These are phyloP conservation scores for Malus hybrid DNA, from an alignment of 331 rosid species.

Conservation along the genomic window DNA sequence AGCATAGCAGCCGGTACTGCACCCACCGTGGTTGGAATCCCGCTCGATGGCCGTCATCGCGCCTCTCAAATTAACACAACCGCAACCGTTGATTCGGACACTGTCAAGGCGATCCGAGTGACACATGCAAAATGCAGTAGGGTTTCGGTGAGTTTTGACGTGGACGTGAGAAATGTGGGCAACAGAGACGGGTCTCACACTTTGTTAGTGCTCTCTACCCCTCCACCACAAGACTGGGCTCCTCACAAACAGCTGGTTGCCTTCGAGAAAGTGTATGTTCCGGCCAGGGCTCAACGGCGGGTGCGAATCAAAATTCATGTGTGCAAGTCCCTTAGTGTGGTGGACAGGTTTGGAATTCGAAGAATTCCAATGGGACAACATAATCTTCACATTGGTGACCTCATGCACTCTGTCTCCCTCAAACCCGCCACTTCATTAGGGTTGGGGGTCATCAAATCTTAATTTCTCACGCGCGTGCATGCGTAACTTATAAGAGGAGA, in stretches of 20 bases:
- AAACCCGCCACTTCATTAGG: conserved; percentile 17
- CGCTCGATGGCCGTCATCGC: conserved; percentile 37
- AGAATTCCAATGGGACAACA: conserved; percentile 38
- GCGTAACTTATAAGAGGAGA: background rate
- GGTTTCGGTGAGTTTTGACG: conserved; percentile 44
- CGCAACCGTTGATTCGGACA: background rate
- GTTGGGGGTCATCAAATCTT: conserved; percentile 3
- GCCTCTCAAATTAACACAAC: conserved; percentile 5
- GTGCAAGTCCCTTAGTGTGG: conserved; percentile 36
- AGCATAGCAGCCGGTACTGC: conserved; percentile 33
- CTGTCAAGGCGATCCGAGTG: conserved; percentile 61
- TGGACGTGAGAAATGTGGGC: conserved; percentile 58
- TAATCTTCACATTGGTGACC: conserved; percentile 22
- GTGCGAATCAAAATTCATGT: conserved; percentile 29
- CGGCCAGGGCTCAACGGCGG: conserved; percentile 15
- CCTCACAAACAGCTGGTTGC: conserved; percentile 35
- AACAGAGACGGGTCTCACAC: conserved; percentile 71
- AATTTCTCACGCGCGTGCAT: background rate
- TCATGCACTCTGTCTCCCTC: conserved; percentile 22
- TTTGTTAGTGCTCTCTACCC: conserved; percentile 54
- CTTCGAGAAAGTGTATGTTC: conserved; percentile 28
- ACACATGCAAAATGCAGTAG: conserved; percentile 58
- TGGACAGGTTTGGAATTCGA: conserved; percentile 30
- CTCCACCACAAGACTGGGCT: conserved; percentile 61
- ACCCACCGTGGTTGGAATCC: conserved; percentile 42